phyloP scores from a whole-genome alignment of 2,329 filamentous ascomycete genomes.

The Cryphonectria japonica region DNA sequence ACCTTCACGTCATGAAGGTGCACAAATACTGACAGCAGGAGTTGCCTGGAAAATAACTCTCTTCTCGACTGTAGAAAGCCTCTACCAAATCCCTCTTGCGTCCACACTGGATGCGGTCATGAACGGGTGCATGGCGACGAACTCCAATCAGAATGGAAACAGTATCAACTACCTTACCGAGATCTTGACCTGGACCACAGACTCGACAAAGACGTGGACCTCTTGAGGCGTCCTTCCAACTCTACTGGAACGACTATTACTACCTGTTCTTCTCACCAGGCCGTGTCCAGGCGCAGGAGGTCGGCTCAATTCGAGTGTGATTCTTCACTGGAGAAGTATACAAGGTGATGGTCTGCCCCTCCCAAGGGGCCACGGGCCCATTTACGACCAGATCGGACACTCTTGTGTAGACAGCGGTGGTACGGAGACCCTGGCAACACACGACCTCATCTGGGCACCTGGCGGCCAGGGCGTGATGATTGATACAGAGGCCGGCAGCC shows the following conservation, averaged over 20 bases:
- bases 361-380: conserved; percentile 50
- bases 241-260: conserved; percentile 59
- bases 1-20: background rate
- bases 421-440: conserved; percentile 59
- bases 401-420: conserved; percentile 59
- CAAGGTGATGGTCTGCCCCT: conserved; percentile 66
- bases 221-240: conserved; percentile 59
- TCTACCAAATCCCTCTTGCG: conserved; percentile 34
- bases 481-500: conserved; percentile 49
- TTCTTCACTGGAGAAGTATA: conserved; percentile 60
- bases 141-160: conserved; percentile 30
- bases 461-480: conserved; percentile 64
- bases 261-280: conserved; percentile 68
- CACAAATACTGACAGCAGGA: background rate
- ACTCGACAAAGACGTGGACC: conserved; percentile 15
- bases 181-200: conserved; percentile 30
- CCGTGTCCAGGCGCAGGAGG: conserved; percentile 53
- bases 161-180: conserved; percentile 17
- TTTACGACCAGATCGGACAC: conserved; percentile 60
- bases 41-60: background rate
- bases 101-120: conserved; percentile 27
- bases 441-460: conserved; percentile 62
- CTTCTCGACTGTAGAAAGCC: conserved; percentile 21
- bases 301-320: conserved; percentile 49
- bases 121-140: background rate